Evolutionary conservation across 768 basidiomycete genomes (phyloP).

Genomic region (Cystofilobasidium capitatum): DNA sequence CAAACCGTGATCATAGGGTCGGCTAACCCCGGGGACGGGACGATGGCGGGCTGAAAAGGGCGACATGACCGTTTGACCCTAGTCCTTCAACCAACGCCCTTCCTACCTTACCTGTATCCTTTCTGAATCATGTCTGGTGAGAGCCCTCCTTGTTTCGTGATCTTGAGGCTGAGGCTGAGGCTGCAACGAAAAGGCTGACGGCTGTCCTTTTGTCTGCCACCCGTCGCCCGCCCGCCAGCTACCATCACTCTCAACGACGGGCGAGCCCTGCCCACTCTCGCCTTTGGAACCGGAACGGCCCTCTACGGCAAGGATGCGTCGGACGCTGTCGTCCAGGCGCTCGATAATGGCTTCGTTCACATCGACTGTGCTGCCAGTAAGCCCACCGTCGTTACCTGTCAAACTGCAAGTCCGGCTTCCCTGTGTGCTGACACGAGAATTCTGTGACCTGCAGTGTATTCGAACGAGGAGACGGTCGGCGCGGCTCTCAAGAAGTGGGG

Average conservation of each 20-base stretch:
- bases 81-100: no score
- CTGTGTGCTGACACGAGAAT: neutral
- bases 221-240: no score
- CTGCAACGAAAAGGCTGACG: no score
- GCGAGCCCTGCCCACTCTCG: constrained; percentile 7
- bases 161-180: no score
- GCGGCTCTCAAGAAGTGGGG: constrained; percentile 30
- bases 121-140: no score
- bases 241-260: constrained; percentile 27
- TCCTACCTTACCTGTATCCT: no score
- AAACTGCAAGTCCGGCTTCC: neutral
- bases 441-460: constrained; percentile 24
- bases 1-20: no score
- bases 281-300: constrained; percentile 28
- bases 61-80: no score
- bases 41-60: no score
- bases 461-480: constrained; percentile 33
- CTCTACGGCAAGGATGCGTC: constrained; percentile 28
- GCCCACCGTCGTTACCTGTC: neutral
- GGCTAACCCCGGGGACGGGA: no score
- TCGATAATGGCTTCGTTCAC: constrained; percentile 29
- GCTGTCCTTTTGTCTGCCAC: no score
- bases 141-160: no score
- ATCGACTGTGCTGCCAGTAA: constrained; percentile 30
- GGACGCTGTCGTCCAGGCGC: constrained; percentile 26